These are phyloP conservation scores for Stereum hirsutum DNA, from an alignment of 1,284 basidiomycete genomes.

Conservation along the genomic window DNA sequence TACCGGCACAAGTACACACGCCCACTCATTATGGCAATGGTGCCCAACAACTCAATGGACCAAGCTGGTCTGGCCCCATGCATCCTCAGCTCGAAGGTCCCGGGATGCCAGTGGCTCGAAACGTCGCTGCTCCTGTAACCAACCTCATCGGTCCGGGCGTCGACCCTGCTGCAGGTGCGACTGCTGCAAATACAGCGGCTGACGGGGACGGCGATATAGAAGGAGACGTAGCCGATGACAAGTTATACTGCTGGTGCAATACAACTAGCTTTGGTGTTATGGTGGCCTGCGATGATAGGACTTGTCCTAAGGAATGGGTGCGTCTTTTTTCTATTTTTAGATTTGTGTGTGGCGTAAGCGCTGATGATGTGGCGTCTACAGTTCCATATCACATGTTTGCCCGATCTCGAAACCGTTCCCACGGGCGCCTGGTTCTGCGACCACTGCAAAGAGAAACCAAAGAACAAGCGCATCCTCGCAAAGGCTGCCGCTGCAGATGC, in stretches of 20 bases:
- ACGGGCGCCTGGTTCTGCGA: conserved; percentile 82
- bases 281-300: conserved; percentile 92
- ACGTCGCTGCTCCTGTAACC: conserved; percentile 19
- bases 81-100: conserved; percentile 62
- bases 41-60: conserved; percentile 6
- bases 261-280: conserved; percentile 89
- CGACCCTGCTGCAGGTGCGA: conserved; percentile 10
- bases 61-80: conserved; percentile 26
- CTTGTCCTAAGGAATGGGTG: conserved; percentile 93
- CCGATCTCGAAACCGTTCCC: conserved; percentile 63
- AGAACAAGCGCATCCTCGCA: conserved; percentile 9
- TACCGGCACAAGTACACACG: no score
- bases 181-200: conserved; percentile 17
- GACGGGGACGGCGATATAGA: conserved; percentile 43
- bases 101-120: conserved; percentile 58
- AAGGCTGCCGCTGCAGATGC: conserved; percentile 7
- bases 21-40: no score
- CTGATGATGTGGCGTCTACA: conserved; percentile 21
- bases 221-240: conserved; percentile 67
- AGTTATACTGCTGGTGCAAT: conserved; percentile 85
- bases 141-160: conserved; percentile 12
- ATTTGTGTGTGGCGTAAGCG: not conserved
- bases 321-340: conserved; percentile 24
- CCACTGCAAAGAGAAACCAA: conserved; percentile 28
- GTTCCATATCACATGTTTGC: conserved; percentile 84